Evolutionary conservation across 306 rosid genomes (phyloP).

Genomic region (Vigna hirtella): DNA sequence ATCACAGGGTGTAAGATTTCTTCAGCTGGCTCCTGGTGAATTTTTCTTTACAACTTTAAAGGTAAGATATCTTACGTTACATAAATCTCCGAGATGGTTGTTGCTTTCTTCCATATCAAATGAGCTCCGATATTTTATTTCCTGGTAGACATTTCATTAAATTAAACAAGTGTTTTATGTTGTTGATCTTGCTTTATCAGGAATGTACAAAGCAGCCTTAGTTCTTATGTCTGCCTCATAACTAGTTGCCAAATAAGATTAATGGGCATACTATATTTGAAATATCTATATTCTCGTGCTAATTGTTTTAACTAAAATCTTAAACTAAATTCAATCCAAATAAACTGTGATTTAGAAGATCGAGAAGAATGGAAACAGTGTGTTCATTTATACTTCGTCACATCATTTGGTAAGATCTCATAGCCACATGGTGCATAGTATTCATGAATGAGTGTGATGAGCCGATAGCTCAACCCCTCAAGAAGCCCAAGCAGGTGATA

Average conservation of each 20-base stretch:
- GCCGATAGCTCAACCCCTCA: no score
- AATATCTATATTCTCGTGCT: conserved; percentile 9
- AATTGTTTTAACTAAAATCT: not conserved
- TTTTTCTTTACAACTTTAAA: conserved; percentile 92
- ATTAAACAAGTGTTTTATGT: conserved; percentile 16
- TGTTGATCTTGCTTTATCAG: conserved; percentile 36
- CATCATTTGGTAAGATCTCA: conserved; percentile 4
- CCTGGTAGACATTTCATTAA: conserved; percentile 7
- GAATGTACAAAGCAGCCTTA: conserved; percentile 16
- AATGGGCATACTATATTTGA: conserved; percentile 4
- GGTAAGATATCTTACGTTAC: conserved; percentile 53
- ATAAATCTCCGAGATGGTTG: not conserved
- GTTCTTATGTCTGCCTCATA: not conserved
- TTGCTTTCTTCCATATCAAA: conserved; percentile 23
- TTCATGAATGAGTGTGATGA: no score
- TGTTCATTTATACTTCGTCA: not conserved
- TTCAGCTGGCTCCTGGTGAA: conserved; percentile 98
- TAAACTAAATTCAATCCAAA: not conserved
- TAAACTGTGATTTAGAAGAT: conserved; percentile 15
- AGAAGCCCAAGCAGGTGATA: no score
- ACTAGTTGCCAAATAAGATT: conserved; percentile 1
- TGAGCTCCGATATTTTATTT: conserved; percentile 21
- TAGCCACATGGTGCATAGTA: not conserved
- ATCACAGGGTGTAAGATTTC: conserved; percentile 83
- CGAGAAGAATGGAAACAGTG: not conserved